Percentiles rank a stretch among this genome's conserved stretches.
Evolutionary conservation across 2,329 filamentous ascomycete species (phyloP).

Genomic region (Penicillium sp.): DNA sequence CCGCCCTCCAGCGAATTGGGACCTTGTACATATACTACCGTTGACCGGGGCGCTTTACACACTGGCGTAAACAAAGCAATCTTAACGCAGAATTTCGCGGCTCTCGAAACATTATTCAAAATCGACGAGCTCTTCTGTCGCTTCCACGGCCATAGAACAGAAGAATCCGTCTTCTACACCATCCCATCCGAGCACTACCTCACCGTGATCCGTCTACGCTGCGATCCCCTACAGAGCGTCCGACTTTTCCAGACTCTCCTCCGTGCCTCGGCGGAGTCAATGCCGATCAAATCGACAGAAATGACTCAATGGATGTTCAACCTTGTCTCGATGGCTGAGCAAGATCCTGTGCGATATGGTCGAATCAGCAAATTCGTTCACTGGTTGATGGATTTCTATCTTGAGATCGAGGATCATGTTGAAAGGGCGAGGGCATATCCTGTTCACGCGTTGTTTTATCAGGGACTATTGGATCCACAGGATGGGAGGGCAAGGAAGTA

Average conservation of each 20-base stretch:
- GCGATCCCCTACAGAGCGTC: constrained; percentile 17
- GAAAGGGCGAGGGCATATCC: constrained; percentile 17
- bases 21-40: background rate
- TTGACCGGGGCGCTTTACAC: constrained; percentile 37
- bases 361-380: constrained; percentile 25
- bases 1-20: background rate
- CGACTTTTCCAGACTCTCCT: constrained; percentile 34
- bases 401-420: constrained; percentile 28
- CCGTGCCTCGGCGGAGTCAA: constrained; percentile 39
- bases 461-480: constrained; percentile 22
- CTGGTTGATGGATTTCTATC: constrained; percentile 39
- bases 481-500: constrained; percentile 22
- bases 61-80: constrained; percentile 43
- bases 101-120: constrained; percentile 38
- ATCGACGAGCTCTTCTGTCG: constrained; percentile 35
- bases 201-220: constrained; percentile 27
- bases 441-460: constrained; percentile 24
- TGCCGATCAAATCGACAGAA: constrained; percentile 35
- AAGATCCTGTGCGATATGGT: background rate
- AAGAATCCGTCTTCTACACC: constrained; percentile 16
- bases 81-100: constrained; percentile 28
- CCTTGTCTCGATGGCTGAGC: constrained; percentile 6
- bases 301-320: constrained; percentile 39
- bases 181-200: constrained; percentile 37
- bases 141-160: constrained; percentile 1